Base-by-base conservation (phyloP, 768 basidiomycete species). In the Leccinum sublutescens region DNA sequence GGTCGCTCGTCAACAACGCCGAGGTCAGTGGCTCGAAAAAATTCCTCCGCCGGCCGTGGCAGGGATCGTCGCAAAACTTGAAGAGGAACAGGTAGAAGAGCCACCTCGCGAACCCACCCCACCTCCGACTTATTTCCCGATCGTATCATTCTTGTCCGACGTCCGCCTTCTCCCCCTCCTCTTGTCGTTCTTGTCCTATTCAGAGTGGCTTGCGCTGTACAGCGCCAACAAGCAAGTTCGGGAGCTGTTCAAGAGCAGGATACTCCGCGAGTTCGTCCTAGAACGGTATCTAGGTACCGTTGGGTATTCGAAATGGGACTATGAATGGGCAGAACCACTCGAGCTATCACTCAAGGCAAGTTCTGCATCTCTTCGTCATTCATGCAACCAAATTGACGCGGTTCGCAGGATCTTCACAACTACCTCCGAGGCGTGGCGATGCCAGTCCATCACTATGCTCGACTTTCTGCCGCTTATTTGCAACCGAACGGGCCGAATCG, bases 381-480 rank as follows among this genome's bases (percentile, higher is more conserved):
- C 25, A 38, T 6, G 10, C 56, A 43, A 43, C n/a, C 10, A 2
- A 33, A 9, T 60, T 69, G 23, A 70, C 60, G 43, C 33, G 59
- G 55, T 15, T 50, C 15, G 7, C 64, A 92, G 88, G 91, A 94
- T 71, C 78, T 95, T 43, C 83, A 83, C 66, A 82, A 87, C 54
- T 94, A 93, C 65, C 85, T 93, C 83, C 81, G 85, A 50, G 89
- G 89, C 3, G 87, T 93, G 5, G 86, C 85, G 5, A 82, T 89
- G 25, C 91, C 92, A 7, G 80, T 81, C 4, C 86, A 93, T 62
- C 84, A 88, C 61, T 93, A 89, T 63, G 79, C 85, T 1, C 80
- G 83, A 4, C 78, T 84, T 34, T 82, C 91, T 2, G 77, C 76
- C 5, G 70, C 80, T 27, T 85, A 85, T 62, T 75, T 90, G 57